Evolutionary conservation across 768 basidiomycete genomes (phyloP), one percentile per base, ranked within the genome.

Genomic region (Dentipellis fragilis): DNA sequence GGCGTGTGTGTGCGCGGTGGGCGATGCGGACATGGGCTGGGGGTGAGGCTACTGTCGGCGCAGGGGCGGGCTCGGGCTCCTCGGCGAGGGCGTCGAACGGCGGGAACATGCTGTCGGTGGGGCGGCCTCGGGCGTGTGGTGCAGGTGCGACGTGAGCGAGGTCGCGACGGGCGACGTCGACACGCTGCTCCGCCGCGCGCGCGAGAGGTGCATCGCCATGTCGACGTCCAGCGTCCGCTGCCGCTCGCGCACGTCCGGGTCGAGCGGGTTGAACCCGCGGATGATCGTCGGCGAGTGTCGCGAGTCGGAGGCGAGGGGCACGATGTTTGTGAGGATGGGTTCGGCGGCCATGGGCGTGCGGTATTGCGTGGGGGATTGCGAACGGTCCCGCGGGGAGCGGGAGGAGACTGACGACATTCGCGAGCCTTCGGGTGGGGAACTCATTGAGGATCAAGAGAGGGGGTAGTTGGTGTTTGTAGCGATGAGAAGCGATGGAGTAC

Each of bases 191-290:
- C n/a, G 75, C 19, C 89, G 79, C 1, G 86, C 87, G 19, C 80
- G 76, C 21, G 85, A 87, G 42, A 87, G 79, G 35, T 87, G 85
- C 66, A 89, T 78, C 53, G 88, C 90, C 87, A 92, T 91, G 64
- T 94, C 93, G 0, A 89, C 89, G 64, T 97, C 94, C 85, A 96
- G 89, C 6, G 90, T 84, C 37, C 88, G 80, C 73, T 97, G 93
- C 17, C 93, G 82, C 68, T 96, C 93, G 54, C 84, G 75, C 17
- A 81, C 81, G 53, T 88, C 80, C 0, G 86, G 82, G 65, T 89
- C 85, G 72, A 84, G 77, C 10, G 77, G 79, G 65, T 89, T 83
- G 58, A 79, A 77, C 9, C 85, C 76, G 45, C 85, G 79, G 1
- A 71, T 66, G 14, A 86, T 68, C 2, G 80, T 81, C 0, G 88